phyloP scores from a whole-genome alignment of 176 grass and related monocot species.

The Dendrocalamus sinicus region DNA sequence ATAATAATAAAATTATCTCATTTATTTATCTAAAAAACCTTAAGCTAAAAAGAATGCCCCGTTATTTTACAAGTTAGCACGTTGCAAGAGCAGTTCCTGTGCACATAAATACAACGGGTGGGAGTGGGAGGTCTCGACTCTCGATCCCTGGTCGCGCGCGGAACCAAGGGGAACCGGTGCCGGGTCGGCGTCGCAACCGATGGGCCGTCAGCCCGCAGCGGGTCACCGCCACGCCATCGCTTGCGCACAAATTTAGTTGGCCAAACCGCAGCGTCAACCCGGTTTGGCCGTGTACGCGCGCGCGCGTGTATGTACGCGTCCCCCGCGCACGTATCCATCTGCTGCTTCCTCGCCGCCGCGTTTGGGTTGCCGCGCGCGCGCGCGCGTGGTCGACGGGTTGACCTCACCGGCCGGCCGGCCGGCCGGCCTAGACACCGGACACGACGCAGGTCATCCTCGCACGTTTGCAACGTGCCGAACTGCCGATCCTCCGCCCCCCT shows the following conservation, averaged over 20 bases:
- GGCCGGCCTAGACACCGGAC: background rate
- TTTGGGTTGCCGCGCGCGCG: background rate
- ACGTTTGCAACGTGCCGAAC: constrained; percentile 42
- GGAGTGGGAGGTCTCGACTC: constrained; percentile 33
- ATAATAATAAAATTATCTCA: no score
- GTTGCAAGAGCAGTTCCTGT: no score
- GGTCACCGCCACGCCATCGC: background rate
- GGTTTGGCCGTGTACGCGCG: background rate
- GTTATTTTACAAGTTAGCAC: background rate
- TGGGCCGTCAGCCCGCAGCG: constrained; percentile 24
- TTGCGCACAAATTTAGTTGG: background rate
- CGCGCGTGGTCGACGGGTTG: background rate
- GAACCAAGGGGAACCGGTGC: constrained; percentile 35
- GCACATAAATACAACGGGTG: background rate
- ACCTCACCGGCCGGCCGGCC: background rate
- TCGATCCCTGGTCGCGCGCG: constrained; percentile 3
- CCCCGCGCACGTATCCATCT: background rate
- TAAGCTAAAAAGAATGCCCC: no score
- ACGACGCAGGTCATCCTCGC: constrained; percentile 12
- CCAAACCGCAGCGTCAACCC: background rate
- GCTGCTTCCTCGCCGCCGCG: background rate
- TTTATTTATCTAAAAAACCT: no score
- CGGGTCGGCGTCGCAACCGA: constrained; percentile 48
- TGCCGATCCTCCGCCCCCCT: background rate
- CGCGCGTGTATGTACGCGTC: background rate